Evolutionary conservation across 2,329 filamentous ascomycete genomes (phyloP), one percentile per base, ranked within the genome.

Genomic region (Chalara sp.): DNA sequence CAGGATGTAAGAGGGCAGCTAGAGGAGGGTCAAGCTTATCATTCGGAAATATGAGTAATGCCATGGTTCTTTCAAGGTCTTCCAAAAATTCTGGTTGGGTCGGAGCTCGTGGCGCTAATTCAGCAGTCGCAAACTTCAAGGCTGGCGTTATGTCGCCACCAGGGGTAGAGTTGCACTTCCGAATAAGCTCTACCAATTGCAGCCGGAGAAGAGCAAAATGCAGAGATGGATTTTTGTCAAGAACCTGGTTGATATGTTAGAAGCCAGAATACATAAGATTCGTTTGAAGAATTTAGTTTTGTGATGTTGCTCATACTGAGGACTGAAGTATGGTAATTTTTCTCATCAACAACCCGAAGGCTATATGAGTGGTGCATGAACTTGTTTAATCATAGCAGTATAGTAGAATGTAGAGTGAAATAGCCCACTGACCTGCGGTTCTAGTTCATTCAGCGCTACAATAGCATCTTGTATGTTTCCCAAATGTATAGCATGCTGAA

Each of bases 301-400:
- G 60, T 40, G 49, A 33, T 40, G 8, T 70, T 73, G 78, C 76
- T 95, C 89, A 93, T 90, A 84, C 81, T 87, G 81, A 87, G 80
- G 82, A 87, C 82, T 88, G 84, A 87, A 87, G 84, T 81, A 73
- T 72, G 72, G 73, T 76, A 72, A 74, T 74, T 76, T 84, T 83
- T 82, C 79, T 97, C 92, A 95, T 95, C 93, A 93, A 81, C 72
- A 81, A 84, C 83, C 81, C 76, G 76, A 80, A 83, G 82, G 79
- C 77, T 77, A 81, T 97, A 93, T 89, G 93, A 90, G 93, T 99
- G 93, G 93, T 99, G 93, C 93, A 99, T 99, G 92, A 95, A 91
- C 86, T 56, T 79, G 77, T 88, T 76, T 96, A 96, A 99, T 99
- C 93, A 93, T 91, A 72, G 80, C 78, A 80, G 73, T 59, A 55